phyloP scores from a whole-genome alignment of 345 rosid genomes.

The Eucalyptus grandis region DNA sequence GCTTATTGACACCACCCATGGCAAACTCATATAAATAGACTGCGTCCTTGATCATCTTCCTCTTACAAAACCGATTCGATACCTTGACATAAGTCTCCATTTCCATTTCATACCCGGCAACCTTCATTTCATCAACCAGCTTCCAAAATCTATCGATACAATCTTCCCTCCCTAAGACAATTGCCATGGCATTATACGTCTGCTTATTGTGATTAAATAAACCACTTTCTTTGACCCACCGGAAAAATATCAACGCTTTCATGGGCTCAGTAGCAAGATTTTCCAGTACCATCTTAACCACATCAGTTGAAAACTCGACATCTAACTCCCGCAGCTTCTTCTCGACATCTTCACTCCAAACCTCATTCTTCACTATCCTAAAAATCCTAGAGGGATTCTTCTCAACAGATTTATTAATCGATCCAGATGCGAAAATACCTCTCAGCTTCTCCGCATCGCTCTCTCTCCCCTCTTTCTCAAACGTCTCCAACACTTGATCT shows the following conservation, averaged over 20 bases:
- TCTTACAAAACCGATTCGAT: constrained; percentile 39
- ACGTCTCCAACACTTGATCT: constrained; percentile 43
- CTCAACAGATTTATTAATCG: constrained; percentile 35
- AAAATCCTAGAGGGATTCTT: constrained; percentile 33
- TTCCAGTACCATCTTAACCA: constrained; percentile 55
- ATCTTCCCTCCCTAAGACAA: constrained; percentile 69
- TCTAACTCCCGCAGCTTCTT: constrained; percentile 27
- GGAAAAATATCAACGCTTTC: constrained; percentile 69
- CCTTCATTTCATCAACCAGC: constrained; percentile 56
- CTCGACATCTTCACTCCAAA: constrained; percentile 74
- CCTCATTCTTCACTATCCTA: constrained; percentile 53
- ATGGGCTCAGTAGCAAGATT: constrained; percentile 56
- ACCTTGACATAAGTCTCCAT: constrained; percentile 44
- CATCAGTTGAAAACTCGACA: constrained; percentile 30
- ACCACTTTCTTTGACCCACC: constrained; percentile 74
- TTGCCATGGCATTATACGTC: constrained; percentile 67
- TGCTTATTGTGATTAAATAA: constrained; percentile 38
- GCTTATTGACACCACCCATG: constrained; percentile 51
- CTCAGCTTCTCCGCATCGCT: constrained; percentile 49
- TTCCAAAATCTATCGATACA: constrained; percentile 75
- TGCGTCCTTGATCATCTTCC: constrained; percentile 62
- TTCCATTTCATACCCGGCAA: constrained; percentile 52
- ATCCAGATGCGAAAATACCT: constrained; percentile 43
- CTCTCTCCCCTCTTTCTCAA: constrained; percentile 53
- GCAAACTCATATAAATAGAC: constrained; percentile 71